These are phyloP conservation scores for Ogataea polymorpha DNA, from an alignment of 805 yeast genomes.

Conservation along the genomic window DNA sequence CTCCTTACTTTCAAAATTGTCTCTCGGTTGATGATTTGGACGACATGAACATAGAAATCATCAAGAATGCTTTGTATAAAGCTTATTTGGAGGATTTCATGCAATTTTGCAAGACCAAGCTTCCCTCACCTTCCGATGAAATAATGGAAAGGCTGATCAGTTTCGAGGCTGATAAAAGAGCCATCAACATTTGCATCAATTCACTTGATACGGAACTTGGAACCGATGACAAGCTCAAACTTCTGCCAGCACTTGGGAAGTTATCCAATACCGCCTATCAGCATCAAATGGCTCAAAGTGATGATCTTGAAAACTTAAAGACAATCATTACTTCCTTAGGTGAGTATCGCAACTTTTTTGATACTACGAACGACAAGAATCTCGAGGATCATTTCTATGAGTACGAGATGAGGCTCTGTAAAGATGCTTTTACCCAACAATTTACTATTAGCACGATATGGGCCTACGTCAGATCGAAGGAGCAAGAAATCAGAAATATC, in stretches of 20 bases:
- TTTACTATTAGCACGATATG: constrained; percentile 86
- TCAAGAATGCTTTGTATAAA: constrained; percentile 86
- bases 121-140: constrained; percentile 75
- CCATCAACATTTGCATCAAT: constrained; percentile 87
- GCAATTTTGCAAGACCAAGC: constrained; percentile 55
- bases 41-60: constrained; percentile 92
- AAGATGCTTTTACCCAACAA: constrained; percentile 93
- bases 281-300: constrained; percentile 65
- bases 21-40: constrained; percentile 85
- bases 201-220: constrained; percentile 81
- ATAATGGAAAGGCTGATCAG: constrained; percentile 73
- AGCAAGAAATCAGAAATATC: constrained; percentile 94
- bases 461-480: constrained; percentile 96
- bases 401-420: constrained; percentile 88
- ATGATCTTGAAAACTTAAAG: constrained; percentile 83
- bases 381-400: constrained; percentile 94
- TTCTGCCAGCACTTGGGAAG: constrained; percentile 82
- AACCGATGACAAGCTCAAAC: constrained; percentile 62
- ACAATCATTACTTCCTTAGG: constrained; percentile 58
- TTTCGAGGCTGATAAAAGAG: constrained; percentile 94
- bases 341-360: constrained; percentile 61
- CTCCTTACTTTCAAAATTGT: constrained; percentile 92
- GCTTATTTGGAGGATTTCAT: constrained; percentile 90
- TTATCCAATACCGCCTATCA: constrained; percentile 67
- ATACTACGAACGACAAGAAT: constrained; percentile 48